Percentiles rank a stretch among this genome's conserved stretches.
phyloP scores from a whole-genome alignment of 129 eudicot genomes.

The Tagetes patula region DNA sequence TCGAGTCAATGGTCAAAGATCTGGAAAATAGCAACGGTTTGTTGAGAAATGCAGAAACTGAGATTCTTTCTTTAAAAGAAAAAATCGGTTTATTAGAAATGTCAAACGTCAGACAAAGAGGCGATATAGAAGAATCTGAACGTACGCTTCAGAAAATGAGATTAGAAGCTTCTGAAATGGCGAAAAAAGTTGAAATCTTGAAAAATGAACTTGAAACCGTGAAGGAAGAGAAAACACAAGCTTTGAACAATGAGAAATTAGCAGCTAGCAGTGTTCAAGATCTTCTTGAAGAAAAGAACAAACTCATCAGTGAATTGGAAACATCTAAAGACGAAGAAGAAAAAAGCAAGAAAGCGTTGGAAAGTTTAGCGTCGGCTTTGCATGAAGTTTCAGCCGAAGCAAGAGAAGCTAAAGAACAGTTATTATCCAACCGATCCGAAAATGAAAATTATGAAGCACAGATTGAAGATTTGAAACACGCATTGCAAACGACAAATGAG shows the following conservation, averaged over 20 bases:
- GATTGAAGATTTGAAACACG: slow-evolving; percentile 72
- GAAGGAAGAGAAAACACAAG: slow-evolving; percentile 72
- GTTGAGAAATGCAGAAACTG: slow-evolving; percentile 68
- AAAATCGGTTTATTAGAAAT: slow-evolving; percentile 78
- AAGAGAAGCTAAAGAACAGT: slow-evolving; percentile 78
- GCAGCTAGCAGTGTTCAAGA: slow-evolving; percentile 77
- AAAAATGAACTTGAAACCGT: slow-evolving; percentile 61
- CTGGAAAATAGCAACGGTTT: slow-evolving; percentile 64
- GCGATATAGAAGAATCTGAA: slow-evolving; percentile 68
- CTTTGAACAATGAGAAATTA: slow-evolving; percentile 74
- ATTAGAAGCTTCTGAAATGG: slow-evolving; percentile 59
- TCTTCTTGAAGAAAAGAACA: slow-evolving; percentile 75
- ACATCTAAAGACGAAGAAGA: slow-evolving; percentile 73
- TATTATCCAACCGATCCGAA: slow-evolving; percentile 60
- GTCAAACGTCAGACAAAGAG: slow-evolving; percentile 55
- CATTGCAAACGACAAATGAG: slow-evolving; percentile 60
- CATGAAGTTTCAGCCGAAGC: slow-evolving; percentile 92
- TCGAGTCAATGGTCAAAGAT: slow-evolving; percentile 71
- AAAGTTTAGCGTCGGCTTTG: slow-evolving; percentile 90
- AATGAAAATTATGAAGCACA: slow-evolving; percentile 57
- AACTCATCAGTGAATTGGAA: slow-evolving; percentile 67
- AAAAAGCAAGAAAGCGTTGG: slow-evolving; percentile 90
- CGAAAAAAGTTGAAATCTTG: slow-evolving; percentile 48
- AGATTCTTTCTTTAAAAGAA: slow-evolving; percentile 71
- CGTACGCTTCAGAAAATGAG: slow-evolving; percentile 41